These are phyloP conservation scores for Piper longum DNA, from an alignment of 164 flowering plant genomes.

Conservation along the genomic window DNA sequence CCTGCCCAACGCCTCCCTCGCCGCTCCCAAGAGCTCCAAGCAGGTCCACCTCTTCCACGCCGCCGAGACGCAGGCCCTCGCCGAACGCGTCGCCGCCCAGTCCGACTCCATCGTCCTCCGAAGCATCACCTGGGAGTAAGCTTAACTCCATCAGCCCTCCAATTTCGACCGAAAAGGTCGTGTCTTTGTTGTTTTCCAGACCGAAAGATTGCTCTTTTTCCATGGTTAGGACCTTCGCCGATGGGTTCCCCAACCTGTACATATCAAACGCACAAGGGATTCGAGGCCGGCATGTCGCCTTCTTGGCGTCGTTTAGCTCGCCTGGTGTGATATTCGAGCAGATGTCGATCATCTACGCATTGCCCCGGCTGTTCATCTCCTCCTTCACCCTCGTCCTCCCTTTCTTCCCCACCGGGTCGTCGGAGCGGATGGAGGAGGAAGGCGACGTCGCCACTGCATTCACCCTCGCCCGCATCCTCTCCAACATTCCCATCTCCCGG, in stretches of 20 bases:
- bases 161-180: background rate
- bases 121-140: slow-evolving; percentile 67
- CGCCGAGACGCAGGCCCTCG: slow-evolving; percentile 60
- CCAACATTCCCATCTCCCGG: slow-evolving; percentile 73
- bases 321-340: slow-evolving; percentile 96
- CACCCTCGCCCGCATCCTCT: slow-evolving; percentile 82
- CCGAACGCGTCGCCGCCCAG: slow-evolving; percentile 56
- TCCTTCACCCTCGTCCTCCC: slow-evolving; percentile 96
- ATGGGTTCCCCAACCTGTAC: slow-evolving; percentile 91
- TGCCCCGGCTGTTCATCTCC: slow-evolving; percentile 74
- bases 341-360: slow-evolving; percentile 75
- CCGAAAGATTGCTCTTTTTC: background rate
- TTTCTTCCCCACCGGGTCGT: slow-evolving; percentile 94
- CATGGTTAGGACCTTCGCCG: slow-evolving; percentile 63
- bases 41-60: slow-evolving; percentile 75
- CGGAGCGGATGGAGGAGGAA: slow-evolving; percentile 96
- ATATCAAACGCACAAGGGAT: slow-evolving; percentile 88
- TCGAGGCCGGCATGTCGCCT: slow-evolving; percentile 90
- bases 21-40: slow-evolving; percentile 23
- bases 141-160: too few relatives aligned
- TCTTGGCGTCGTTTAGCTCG: slow-evolving; percentile 95
- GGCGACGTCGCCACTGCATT: slow-evolving; percentile 98
- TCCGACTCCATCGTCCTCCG: slow-evolving; percentile 78
- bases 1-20: slow-evolving; percentile 1
- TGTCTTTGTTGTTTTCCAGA: background rate